These are phyloP conservation scores for Dimargaris verticillata DNA, from an alignment of 192 early-diverging fungal genomes.

Conservation along the genomic window DNA sequence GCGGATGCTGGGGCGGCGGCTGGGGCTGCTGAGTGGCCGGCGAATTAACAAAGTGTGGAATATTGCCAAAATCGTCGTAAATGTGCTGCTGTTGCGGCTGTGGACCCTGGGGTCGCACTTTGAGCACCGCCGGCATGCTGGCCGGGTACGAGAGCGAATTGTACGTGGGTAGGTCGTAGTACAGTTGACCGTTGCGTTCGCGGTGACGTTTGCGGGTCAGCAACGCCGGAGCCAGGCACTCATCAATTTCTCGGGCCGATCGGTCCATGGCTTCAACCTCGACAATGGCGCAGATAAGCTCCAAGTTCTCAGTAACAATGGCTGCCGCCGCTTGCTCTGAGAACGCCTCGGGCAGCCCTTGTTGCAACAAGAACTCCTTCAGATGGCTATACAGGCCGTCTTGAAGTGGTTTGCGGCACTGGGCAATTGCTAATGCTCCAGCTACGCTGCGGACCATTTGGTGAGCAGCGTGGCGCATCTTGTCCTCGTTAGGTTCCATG, in stretches of 20 bases:
- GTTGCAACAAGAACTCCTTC: slow-evolving; percentile 26
- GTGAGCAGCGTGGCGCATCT: slow-evolving; percentile 85
- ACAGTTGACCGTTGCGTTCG: slow-evolving; percentile 78
- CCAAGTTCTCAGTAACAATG: slow-evolving; percentile 83
- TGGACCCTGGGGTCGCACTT: slow-evolving; percentile 69
- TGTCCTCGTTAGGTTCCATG: slow-evolving; percentile 82
- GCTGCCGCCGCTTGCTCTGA: slow-evolving; percentile 72
- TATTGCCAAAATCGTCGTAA: slow-evolving; percentile 70
- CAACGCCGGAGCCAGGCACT: slow-evolving; percentile 51
- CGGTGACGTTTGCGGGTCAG: slow-evolving; percentile 70
- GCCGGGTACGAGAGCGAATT: slow-evolving; percentile 60
- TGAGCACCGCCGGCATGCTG: slow-evolving; percentile 73
- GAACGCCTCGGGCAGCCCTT: slow-evolving; percentile 23
- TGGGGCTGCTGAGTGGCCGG: slow-evolving; percentile 8
- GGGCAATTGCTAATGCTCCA: slow-evolving; percentile 70
- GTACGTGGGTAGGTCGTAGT: slow-evolving; percentile 71
- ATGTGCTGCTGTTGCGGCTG: slow-evolving; percentile 59
- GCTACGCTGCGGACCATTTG: slow-evolving; percentile 90
- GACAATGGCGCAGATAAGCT: slow-evolving; percentile 83
- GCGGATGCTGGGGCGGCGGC: too few species aligned
- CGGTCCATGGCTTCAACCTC: slow-evolving; percentile 94
- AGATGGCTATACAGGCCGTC: slow-evolving; percentile 48
- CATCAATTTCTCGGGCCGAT: slow-evolving; percentile 86
- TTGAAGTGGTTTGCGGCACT: slow-evolving; percentile 83
- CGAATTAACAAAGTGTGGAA: slow-evolving; percentile 41